Base-by-base conservation (phyloP, 139 green algal species). In the Diplosphaera chodatii region DNA sequence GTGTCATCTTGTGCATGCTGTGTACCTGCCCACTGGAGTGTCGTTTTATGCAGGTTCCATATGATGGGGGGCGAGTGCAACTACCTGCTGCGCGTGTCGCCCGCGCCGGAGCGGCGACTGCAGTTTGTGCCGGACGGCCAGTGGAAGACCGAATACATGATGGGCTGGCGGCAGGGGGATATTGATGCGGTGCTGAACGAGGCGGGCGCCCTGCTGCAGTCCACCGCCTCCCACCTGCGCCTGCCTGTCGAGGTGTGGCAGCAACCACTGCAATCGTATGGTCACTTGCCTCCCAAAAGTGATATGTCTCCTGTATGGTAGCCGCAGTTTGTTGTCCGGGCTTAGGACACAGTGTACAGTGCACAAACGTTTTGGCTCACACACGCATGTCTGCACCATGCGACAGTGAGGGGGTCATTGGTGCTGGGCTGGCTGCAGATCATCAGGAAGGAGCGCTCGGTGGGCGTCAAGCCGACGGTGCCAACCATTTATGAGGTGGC, bases 21-120 rank as follows among this genome's bases (percentile, higher is more conserved):
- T n/a, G n/a, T n/a, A n/a, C n/a, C n/a, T n/a, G n/a, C n/a, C n/a
- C n/a, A 10, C 37, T 48, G 37, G 37, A 20, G 37, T 65, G 59
- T 2, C 37, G n/a, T n/a, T n/a, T n/a, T n/a, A n/a, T n/a, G n/a
- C 80, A 86, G 87, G 74, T 97, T 98, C 77, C 89, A 96, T 81
- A 89, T 98, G 63, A 94, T 97, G 90, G 93, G 93, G 29, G 93
- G 93, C 21, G 93, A 98, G 86, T 98, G 93, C 88, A 97, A 97
- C 86, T 98, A 97, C 83, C 81, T 98, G 79, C 83, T 98, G 82
- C 79, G 87, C 0, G 83, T 96, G 55, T 40, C 67, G 29, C 29
- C n/a, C 13, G 33, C 32, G 18, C 40, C 55, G 1, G 64, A 56
- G 40, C 66, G 90, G 74, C 78, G 83, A 28, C 85, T 98, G 40